Evolutionary conservation across 176 grass and related monocot species (phyloP), one percentile per base, ranked within the genome.

Genomic region (Aegilops speltoides): DNA sequence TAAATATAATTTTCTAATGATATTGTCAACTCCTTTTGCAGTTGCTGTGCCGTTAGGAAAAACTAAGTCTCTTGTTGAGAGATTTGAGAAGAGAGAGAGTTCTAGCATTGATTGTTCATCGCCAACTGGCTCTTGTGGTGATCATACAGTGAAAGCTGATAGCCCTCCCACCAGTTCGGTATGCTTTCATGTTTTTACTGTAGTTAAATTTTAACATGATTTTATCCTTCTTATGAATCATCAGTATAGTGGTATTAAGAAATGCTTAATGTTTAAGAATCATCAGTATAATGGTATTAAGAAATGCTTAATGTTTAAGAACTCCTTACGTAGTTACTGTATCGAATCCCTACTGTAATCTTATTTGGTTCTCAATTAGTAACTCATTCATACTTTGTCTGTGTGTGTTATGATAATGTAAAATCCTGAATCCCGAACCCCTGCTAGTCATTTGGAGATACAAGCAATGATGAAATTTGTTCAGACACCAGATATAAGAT

Each of bases 51-150:
- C 87, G 78, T 69, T 94, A 84, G 96, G 96, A 78, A 98, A 87
- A 86, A 98, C 94, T 59, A 91, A 91, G 79, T 94, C 92, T 86
- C 90, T 98, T 65, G 96, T 98, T 41, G 88, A 94, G 86, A 88
- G 93, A n/a, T 98, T 85, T 85, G 96, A 98, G 87, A 98, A 86
- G 60, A 95, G 88, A 85, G 96, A 98, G n/a, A 82, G 74, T 79
- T 88, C 78, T 83, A 90, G 54, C 73, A 84, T 79, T 68, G 79
- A 88, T 84, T 85, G 66, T 70, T 70, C 76, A 89, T 52, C 70
- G 83, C 88, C 70, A 81, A 70, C 38, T 78, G 70, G 84, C 82
- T 79, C 67, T 79, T 79, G 13, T 74, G 73, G 84, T 66, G 80
- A 94, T n/a, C 76, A 28, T 57, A 43, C 38, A 73, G 29, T 82